These are phyloP conservation scores for Phytopythium chamaehyphon DNA, from an alignment of 352 stramenopile species.

Conservation along the genomic window DNA sequence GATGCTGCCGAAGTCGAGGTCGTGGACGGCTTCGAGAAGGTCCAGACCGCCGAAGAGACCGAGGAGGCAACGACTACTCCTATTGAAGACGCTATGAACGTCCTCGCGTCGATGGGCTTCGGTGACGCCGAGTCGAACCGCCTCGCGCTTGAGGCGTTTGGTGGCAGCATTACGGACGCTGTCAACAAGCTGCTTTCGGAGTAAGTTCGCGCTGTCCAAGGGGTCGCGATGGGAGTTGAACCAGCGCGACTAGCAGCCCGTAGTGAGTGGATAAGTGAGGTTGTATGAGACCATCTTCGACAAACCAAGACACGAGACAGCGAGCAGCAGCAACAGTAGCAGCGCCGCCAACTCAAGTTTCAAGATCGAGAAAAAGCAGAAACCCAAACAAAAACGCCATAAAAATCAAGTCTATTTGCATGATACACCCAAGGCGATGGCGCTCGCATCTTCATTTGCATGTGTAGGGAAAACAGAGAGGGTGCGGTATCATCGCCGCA, in stretches of 20 bases:
- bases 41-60: background rate
- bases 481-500: too few relatives aligned
- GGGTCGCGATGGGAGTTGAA: constrained; percentile 6
- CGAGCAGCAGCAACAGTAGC: too few relatives aligned
- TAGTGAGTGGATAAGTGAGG: too few relatives aligned
- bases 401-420: too few relatives aligned
- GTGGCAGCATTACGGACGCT: constrained; percentile 44
- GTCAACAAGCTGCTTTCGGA: constrained; percentile 50
- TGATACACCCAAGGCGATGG: too few relatives aligned
- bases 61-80: constrained; percentile 9
- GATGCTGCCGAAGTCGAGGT: constrained; percentile 14
- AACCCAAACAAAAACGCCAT: too few relatives aligned
- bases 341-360: too few relatives aligned
- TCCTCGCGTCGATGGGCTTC: constrained; percentile 67
- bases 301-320: too few relatives aligned
- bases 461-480: too few relatives aligned
- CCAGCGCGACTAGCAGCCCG: background rate
- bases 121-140: constrained; percentile 40
- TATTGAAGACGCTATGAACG: constrained; percentile 33
- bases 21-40: constrained; percentile 5
- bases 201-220: constrained; percentile 12
- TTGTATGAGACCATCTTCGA: too few relatives aligned
- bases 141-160: constrained; percentile 29
- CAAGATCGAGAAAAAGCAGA: too few relatives aligned
- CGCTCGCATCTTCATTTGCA: too few relatives aligned